Base-by-base conservation (phyloP, 1,284 basidiomycete genomes). In the Schizophyllum commune region DNA sequence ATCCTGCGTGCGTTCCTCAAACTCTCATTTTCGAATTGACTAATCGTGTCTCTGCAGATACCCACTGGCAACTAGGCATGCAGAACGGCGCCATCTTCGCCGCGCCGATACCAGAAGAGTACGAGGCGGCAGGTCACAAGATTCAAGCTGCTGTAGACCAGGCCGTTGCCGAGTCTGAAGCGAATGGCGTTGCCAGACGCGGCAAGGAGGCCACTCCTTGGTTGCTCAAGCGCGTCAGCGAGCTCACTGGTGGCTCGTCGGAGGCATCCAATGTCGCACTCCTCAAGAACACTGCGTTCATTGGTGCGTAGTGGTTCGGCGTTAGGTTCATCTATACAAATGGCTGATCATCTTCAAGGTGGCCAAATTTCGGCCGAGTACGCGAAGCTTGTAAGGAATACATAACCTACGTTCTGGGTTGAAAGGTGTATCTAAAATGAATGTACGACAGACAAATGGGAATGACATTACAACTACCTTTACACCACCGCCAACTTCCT, bases 191-290 rank as follows among this genome's bases (percentile, higher is more conserved):
- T 57, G 89, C 84, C 69, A 88, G 81, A 66, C 77, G 79, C 13
- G 97, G 97, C 5, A 98, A 98, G 70, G 91, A 94, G 65, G 95
- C 86, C 9, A 99, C 97, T 1, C 97, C 97, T 2, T 99, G 96
- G 96, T 79, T 99, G 11, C 79, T 99, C 32, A 81, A 83, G 61
- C 85, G 96, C 19, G 89, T 99, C 1, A 83, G 83, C 7, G 89
- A 98, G 71, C 77, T 99, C 56, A 94, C 92, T 0, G 71, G 81
- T 52, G 92, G 93, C 3, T 79, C 77, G 62, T 93, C 93, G 1
- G 75, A 96, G 58, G 76, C 79, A 32, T 69, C 77, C 83, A 96
- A 99, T 74, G 80, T 96, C 63, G 94, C 91, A 5, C 79, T 99
- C 15, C 85, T 99, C 52, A 84, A 92, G 74, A 98, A 98, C 71